Conservation (phyloP, 2,329 filamentous ascomycete species). For the Periconia sp. region DNA sequence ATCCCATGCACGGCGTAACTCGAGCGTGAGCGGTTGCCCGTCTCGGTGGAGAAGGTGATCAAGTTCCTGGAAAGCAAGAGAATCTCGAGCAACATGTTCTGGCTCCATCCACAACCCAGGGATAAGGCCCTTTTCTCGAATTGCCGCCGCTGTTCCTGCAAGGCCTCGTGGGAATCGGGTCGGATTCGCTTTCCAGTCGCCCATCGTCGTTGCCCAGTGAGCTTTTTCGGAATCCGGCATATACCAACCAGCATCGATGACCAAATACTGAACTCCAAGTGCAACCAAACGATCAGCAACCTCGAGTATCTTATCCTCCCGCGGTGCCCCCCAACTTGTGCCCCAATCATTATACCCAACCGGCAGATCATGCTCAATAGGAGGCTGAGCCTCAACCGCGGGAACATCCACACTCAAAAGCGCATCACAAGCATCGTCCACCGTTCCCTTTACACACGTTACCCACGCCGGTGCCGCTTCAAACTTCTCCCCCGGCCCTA, state of each 20-base stretch:
- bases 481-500: conserved; percentile 1
- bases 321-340: conserved; percentile 3
- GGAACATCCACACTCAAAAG: conserved; percentile 5
- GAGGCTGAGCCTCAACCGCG: conserved; percentile 1
- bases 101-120: conserved; percentile 5
- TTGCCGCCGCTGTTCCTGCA: background rate
- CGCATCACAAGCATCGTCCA: conserved; percentile 4
- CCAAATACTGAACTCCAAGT: conserved; percentile 2
- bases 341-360: conserved; percentile 5
- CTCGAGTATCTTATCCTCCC: conserved; percentile 1
- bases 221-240: background rate
- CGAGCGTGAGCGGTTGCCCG: conserved; percentile 4
- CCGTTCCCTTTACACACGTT: conserved; percentile 1
- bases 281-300: background rate
- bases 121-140: background rate
- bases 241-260: conserved; percentile 5
- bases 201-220: conserved; percentile 5
- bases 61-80: conserved; percentile 1
- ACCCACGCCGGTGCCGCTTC: conserved; percentile 1
- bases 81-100: conserved; percentile 3
- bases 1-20: conserved; percentile 4
- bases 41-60: conserved; percentile 3
- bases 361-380: conserved; percentile 3
- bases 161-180: conserved; percentile 1
- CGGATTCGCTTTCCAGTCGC: conserved; percentile 1